A percentile compares a stretch with the other conserved stretches of the same genome.
Conservation (phyloP, 2,329 filamentous ascomycete genomes). For the Penicillium corylophilum region DNA sequence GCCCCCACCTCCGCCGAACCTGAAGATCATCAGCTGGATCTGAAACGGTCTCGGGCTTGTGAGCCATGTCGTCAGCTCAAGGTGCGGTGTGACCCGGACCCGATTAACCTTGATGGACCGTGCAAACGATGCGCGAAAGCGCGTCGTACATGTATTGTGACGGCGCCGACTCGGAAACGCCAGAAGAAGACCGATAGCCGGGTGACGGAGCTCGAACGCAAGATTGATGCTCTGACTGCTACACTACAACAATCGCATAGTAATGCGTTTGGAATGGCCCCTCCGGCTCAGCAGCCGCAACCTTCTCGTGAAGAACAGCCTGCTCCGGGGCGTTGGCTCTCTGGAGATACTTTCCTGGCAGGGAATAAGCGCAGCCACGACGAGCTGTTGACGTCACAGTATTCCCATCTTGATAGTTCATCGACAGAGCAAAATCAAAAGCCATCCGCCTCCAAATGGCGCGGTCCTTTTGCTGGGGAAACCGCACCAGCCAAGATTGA, state of each 20-base stretch:
- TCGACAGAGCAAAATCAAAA: constrained; percentile 21
- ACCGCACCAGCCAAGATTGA: constrained; percentile 16
- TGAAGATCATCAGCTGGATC: constrained; percentile 43
- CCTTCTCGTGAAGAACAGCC: constrained; percentile 37
- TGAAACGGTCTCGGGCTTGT: constrained; percentile 69
- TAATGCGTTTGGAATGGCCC: constrained; percentile 16
- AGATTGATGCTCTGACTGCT: constrained; percentile 84
- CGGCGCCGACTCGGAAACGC: constrained; percentile 71
- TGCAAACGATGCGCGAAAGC: constrained; percentile 80
- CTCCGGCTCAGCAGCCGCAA: constrained; percentile 20
- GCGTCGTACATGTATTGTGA: constrained; percentile 73
- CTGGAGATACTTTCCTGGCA: constrained; percentile 13
- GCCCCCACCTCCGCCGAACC: constrained; percentile 8
- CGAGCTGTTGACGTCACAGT: constrained; percentile 26
- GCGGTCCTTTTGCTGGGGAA: constrained; percentile 18
- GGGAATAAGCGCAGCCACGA: constrained; percentile 34
- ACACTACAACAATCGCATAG: constrained; percentile 62
- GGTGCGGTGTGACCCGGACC: constrained; percentile 80
- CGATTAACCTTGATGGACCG: constrained; percentile 59
- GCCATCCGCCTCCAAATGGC: constrained; percentile 20
- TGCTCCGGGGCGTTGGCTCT: constrained; percentile 34
- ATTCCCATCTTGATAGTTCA: constrained; percentile 22
- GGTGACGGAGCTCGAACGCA: constrained; percentile 87
- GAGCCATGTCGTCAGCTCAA: constrained; percentile 74
- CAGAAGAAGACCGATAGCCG: constrained; percentile 90